A percentile compares a stretch with the other conserved stretches of the same genome.
These are phyloP conservation scores for Rutstroemia sp. DNA, from an alignment of 2,329 filamentous ascomycete genomes.

Conservation along the genomic window DNA sequence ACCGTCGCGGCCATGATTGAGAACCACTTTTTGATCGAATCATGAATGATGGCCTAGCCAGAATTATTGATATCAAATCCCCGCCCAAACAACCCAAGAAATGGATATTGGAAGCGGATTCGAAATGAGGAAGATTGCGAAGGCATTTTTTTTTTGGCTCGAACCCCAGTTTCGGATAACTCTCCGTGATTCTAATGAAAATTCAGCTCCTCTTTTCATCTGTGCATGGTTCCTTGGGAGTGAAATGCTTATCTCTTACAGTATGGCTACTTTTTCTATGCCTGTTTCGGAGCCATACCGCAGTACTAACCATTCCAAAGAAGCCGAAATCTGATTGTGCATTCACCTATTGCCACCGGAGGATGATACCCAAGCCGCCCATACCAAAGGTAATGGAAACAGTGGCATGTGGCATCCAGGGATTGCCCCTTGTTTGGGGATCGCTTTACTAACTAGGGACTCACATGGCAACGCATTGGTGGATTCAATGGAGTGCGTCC, in stretches of 20 bases:
- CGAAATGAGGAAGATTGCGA: too few relatives aligned
- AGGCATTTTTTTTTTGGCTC: background rate
- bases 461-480: background rate
- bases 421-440: background rate
- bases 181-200: background rate
- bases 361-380: background rate
- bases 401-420: background rate
- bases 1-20: background rate
- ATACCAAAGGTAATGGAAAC: background rate
- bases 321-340: background rate
- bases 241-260: background rate
- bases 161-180: background rate
- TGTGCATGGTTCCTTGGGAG: too few relatives aligned
- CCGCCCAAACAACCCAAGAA: too few relatives aligned
- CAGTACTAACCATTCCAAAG: background rate
- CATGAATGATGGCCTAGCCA: background rate
- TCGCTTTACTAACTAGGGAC: background rate
- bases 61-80: too few relatives aligned
- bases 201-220: background rate
- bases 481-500: background rate
- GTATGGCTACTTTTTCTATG: background rate
- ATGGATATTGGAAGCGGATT: too few relatives aligned
- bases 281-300: background rate
- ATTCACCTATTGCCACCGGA: background rate
- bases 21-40: background rate